Evolutionary conservation across 768 basidiomycete species (phyloP).

Genomic region (Suillus plorans): DNA sequence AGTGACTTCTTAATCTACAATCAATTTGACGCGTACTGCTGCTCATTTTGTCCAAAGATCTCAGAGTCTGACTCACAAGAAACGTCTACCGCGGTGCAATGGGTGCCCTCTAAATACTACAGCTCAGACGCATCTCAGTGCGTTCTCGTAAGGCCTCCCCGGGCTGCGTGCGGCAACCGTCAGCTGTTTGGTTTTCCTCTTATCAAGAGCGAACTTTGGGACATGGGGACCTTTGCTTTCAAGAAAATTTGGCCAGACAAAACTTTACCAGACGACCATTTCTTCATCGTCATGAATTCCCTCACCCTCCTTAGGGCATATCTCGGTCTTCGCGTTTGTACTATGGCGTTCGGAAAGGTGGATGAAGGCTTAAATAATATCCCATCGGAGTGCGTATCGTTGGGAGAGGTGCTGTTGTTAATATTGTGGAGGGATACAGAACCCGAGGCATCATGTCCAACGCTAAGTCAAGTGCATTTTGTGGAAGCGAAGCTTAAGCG

Average conservation of each 20-base stretch:
- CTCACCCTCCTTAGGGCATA: not conserved
- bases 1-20: too few relatives aligned
- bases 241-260: not conserved
- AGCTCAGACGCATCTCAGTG: not conserved
- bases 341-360: not conserved
- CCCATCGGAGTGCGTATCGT: not conserved
- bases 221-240: not conserved
- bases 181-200: not conserved
- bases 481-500: not conserved
- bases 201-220: not conserved
- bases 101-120: not conserved
- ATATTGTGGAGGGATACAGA: conserved; percentile 1
- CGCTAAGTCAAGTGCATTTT: not conserved
- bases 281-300: not conserved
- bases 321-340: not conserved
- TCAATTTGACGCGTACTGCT: not conserved
- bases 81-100: not conserved
- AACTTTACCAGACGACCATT: not conserved
- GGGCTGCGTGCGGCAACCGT: not conserved
- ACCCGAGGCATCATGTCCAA: not conserved
- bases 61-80: not conserved
- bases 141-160: not conserved
- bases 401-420: not conserved
- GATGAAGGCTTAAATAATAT: not conserved
- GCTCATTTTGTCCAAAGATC: not conserved